Evolutionary conservation across 495 filamentous ascomycete species (phyloP).

Genomic region (Penicillium cosmopolitanum): DNA sequence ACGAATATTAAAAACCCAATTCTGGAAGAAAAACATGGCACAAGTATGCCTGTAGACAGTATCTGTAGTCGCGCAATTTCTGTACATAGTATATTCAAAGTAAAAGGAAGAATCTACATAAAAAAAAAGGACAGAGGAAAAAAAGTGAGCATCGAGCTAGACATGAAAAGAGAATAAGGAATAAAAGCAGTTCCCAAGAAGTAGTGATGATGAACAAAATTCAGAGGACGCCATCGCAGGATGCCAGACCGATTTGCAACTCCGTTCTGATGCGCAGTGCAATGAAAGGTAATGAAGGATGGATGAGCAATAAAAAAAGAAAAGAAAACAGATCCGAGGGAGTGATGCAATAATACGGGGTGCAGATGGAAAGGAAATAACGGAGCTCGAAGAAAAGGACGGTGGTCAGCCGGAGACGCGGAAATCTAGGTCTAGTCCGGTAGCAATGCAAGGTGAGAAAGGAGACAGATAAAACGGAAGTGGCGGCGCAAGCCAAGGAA

Average conservation of each 20-base stretch:
- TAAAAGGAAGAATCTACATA: neutral
- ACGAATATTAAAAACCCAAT: too few relatives aligned
- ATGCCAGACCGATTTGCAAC: slow-evolving; percentile 26
- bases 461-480: slow-evolving; percentile 6
- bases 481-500: neutral
- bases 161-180: neutral
- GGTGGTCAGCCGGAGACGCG: neutral
- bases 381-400: neutral
- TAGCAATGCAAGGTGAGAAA: slow-evolving; percentile 10
- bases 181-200: neutral
- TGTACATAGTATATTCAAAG: neutral
- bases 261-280: slow-evolving; percentile 33
- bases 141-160: neutral
- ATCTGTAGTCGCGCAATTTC: slow-evolving; percentile 1
- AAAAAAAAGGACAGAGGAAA: neutral
- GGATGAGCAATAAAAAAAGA: neutral
- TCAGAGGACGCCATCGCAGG: slow-evolving; percentile 1
- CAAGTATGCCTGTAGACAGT: neutral
- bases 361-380: neutral
- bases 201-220: neutral
- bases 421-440: slow-evolving; percentile 31
- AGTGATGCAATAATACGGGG: neutral
- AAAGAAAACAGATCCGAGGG: neutral
- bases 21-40: too few relatives aligned
- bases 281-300: slow-evolving; percentile 6